These are phyloP conservation scores for Erigeron canadensis DNA, from an alignment of 129 eudicot genomes.

Conservation along the genomic window DNA sequence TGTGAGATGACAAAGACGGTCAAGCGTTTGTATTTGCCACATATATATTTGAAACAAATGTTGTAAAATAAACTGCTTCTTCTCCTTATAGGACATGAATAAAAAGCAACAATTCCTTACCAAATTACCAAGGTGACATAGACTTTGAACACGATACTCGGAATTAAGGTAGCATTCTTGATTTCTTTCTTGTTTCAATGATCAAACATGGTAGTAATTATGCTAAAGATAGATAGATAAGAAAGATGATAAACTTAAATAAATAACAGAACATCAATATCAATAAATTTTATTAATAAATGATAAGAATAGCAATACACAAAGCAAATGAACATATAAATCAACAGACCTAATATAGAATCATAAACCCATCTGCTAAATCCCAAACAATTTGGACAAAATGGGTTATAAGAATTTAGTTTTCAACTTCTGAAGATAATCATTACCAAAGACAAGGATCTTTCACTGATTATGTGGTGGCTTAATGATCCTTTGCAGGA, in stretches of 20 bases:
- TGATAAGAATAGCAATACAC: slow-evolving; percentile 21
- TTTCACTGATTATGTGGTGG: slow-evolving; percentile 32
- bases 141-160: slow-evolving; percentile 2
- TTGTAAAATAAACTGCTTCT: background rate
- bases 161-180: slow-evolving; percentile 7
- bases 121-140: background rate
- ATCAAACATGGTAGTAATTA: slow-evolving; percentile 10
- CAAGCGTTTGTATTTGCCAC: background rate
- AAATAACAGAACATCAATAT: slow-evolving; percentile 4
- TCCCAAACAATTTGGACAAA: slow-evolving; percentile 15
- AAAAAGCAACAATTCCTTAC: slow-evolving; percentile 4
- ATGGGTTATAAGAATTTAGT: slow-evolving; percentile 9
- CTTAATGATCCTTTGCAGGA: slow-evolving; percentile 75
- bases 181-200: slow-evolving; percentile 10
- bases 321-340: slow-evolving; percentile 29
- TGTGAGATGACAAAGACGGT: background rate
- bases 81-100: background rate
- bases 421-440: slow-evolving; percentile 8
- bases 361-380: slow-evolving; percentile 5
- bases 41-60: background rate
- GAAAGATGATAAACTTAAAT: background rate
- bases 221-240: background rate
- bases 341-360: slow-evolving; percentile 27
- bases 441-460: slow-evolving; percentile 9
- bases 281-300: slow-evolving; percentile 17